Conservation (phyloP, 352 stramenopile genomes). For the Phytophthora sansomeana region DNA sequence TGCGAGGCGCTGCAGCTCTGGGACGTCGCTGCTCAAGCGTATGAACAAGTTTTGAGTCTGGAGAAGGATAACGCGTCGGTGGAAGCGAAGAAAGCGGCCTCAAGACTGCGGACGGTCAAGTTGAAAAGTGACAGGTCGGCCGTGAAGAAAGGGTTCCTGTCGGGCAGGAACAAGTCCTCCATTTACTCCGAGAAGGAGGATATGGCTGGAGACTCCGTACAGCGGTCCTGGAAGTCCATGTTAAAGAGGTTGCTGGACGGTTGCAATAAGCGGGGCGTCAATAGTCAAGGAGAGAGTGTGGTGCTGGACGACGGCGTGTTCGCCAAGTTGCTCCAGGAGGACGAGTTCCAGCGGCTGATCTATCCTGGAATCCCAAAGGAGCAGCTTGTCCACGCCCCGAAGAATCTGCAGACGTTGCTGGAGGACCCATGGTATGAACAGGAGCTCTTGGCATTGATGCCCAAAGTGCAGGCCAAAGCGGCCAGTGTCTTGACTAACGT, state of each 20-base stretch:
- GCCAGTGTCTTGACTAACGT: slow-evolving; percentile 82
- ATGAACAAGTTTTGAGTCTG: slow-evolving; percentile 77
- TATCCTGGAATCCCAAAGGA: slow-evolving; percentile 82
- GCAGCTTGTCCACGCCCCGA: slow-evolving; percentile 69
- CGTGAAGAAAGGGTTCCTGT: slow-evolving; percentile 65
- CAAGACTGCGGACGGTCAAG: slow-evolving; percentile 52
- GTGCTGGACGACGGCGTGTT: slow-evolving; percentile 87
- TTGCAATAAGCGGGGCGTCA: slow-evolving; percentile 63
- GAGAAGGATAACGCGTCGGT: slow-evolving; percentile 38
- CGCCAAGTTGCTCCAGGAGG: slow-evolving; percentile 67
- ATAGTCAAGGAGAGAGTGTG: slow-evolving; percentile 61
- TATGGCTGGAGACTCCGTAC: slow-evolving; percentile 46
- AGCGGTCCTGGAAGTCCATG: slow-evolving; percentile 73
- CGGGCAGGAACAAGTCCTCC: slow-evolving; percentile 34
- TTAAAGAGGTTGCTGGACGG: slow-evolving; percentile 65
- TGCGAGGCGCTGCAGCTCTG: slow-evolving; percentile 67
- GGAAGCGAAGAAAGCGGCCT: slow-evolving; percentile 61
- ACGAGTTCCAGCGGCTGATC: slow-evolving; percentile 80
- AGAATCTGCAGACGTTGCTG: slow-evolving; percentile 77
- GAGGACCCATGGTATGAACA: slow-evolving; percentile 85
- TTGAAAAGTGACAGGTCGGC: slow-evolving; percentile 18
- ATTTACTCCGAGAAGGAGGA: slow-evolving; percentile 78
- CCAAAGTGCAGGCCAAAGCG: slow-evolving; percentile 81
- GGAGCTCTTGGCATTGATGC: slow-evolving; percentile 82
- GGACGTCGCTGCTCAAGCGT: slow-evolving; percentile 65